Conservation (phyloP, 495 filamentous ascomycete species). For the Collariella sp. region DNA sequence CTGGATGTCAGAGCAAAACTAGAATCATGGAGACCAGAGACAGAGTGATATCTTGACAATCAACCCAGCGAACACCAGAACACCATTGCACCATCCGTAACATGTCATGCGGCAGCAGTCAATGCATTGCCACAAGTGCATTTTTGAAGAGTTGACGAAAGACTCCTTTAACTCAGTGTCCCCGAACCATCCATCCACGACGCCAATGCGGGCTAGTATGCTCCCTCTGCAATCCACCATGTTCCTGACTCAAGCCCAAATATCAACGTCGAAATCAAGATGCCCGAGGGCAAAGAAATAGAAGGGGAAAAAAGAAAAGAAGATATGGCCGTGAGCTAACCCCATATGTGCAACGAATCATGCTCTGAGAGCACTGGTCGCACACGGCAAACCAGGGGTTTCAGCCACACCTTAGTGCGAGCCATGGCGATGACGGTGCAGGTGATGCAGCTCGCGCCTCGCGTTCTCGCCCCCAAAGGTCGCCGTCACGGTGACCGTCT, state of each 20-base stretch:
- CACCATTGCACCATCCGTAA: conserved; percentile 5
- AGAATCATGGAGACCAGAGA: background rate
- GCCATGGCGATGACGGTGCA: conserved; percentile 17
- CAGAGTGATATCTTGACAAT: conserved; percentile 4
- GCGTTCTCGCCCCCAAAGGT: conserved; percentile 17
- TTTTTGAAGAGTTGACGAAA: background rate
- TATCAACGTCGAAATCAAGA: conserved; percentile 10
- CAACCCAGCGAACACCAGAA: conserved; percentile 5
- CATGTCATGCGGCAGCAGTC: conserved; percentile 4
- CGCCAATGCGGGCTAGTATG: background rate
- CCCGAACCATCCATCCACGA: conserved; percentile 1
- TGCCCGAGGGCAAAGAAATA: conserved; percentile 5
- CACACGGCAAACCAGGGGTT: conserved; percentile 1
- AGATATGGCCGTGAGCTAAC: conserved; percentile 1
- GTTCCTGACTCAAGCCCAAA: background rate
- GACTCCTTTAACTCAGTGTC: background rate
- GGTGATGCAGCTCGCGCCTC: conserved; percentile 16
- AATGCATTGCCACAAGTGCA: conserved; percentile 8
- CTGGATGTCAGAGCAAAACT: background rate
- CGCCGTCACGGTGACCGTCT: conserved; percentile 20
- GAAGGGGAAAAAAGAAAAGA: background rate
- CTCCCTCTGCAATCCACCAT: background rate
- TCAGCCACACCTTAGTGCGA: conserved; percentile 7
- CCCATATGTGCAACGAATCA: conserved; percentile 10
- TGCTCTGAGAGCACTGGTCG: background rate